Conservation (phyloP, 2,329 filamentous ascomycete species). For the Ceratocystis variospora region DNA sequence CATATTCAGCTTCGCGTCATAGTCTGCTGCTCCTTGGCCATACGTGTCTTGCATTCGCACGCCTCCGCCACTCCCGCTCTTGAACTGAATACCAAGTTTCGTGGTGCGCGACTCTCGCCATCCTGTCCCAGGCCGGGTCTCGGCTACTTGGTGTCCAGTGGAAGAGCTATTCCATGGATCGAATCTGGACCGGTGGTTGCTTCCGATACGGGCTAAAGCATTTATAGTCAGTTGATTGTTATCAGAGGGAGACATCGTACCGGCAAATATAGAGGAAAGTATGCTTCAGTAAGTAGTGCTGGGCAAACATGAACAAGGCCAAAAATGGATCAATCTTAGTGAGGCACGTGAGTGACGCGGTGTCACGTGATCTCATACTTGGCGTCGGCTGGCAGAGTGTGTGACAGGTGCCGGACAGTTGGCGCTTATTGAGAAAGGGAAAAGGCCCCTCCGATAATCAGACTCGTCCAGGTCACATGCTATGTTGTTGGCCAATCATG, state of each 20-base stretch:
- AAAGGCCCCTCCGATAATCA: not conserved
- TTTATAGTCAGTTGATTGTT: slow-evolving; percentile 13
- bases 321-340: too few species aligned
- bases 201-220: slow-evolving; percentile 26
- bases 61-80: slow-evolving; percentile 41
- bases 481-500: too few species aligned
- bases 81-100: slow-evolving; percentile 60
- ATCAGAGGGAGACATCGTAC: slow-evolving; percentile 1
- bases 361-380: slow-evolving; percentile 12
- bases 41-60: slow-evolving; percentile 49
- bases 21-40: slow-evolving; percentile 48
- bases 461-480: not conserved
- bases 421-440: not conserved
- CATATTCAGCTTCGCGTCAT: slow-evolving; percentile 32
- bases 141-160: slow-evolving; percentile 65
- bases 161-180: slow-evolving; percentile 62
- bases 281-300: not conserved
- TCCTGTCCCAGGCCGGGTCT: slow-evolving; percentile 46
- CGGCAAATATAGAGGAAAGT: not conserved
- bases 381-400: accelerated
- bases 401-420: not conserved
- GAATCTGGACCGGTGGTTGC: slow-evolving; percentile 36
- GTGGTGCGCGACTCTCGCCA: slow-evolving; percentile 58
- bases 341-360: slow-evolving; percentile 21
- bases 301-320: too few species aligned